Evolutionary conservation across 2,329 filamentous ascomycete genomes (phyloP), one percentile per base, ranked within the genome.

Genomic region (Talaromyces sp.): DNA sequence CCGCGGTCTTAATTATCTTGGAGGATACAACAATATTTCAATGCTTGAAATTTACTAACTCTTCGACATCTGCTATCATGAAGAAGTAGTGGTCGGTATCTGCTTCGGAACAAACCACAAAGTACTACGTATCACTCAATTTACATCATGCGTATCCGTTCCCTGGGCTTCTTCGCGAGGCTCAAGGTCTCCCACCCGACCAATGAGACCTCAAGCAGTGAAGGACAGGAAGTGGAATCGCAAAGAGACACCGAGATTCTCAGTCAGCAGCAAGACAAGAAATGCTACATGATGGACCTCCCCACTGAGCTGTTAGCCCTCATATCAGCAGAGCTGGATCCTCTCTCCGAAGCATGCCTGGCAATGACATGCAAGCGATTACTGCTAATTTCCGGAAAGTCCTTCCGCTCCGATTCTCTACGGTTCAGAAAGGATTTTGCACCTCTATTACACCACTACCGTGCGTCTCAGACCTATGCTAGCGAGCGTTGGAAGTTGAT

Each of bases 331-430:
- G 72, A 79, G 63, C 66, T 79, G 41, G 70, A 73, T 11, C 68
- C 73, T 14, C 62, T 78, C 9, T 74, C 76, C 45, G 73, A 76
- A 59, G 75, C 76, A 19, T 76, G 72, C 56, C 68, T 79, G 47
- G 76, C 76, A n/a, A 67, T 79, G 61, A 77, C 75, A 22, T 78
- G 76, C 68, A 77, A 74, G 66, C 75, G 76, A 60, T 68, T 79
- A 57, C 71, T 75, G 57, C 68, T 70, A 4, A 76, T 78, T 37
- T 77, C 72, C 4, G 71, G 70, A 1, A 66, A 70, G 19, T 73
- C 74, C 19, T 65, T 78, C 31, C 62, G 68, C 14, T 74, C 73
- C 0, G 73, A 77, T 66, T 72, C 72, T 22, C 71, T 78, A 43
- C 74, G 70, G n/a, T 79, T 79, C 65, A 68, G 60, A 67, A 74